Evolutionary conservation across 2,329 filamentous ascomycete genomes (phyloP), one percentile per base, ranked within the genome.

Genomic region (Diaporthe sp.): DNA sequence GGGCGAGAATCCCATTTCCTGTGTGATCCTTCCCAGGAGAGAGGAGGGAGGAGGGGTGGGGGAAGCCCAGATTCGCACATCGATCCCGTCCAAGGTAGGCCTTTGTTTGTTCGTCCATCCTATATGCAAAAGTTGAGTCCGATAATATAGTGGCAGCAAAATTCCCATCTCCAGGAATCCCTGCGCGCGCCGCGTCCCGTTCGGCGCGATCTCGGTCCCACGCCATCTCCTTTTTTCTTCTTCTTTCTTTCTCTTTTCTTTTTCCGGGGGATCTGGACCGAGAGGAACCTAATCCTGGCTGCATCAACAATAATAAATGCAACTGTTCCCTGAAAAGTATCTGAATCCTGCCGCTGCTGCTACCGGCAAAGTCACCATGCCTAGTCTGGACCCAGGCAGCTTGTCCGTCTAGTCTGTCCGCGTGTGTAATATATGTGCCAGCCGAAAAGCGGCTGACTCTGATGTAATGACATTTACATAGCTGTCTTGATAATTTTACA

Each of bases 191-290:
- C 31, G n/a, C 8, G 62, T 68, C 62, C 31, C 22, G 5, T 17
- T 67, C 62, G 62, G 44, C 62, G 44, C 44, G 19, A 67, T 53
- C 62, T 68, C 62, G 46, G 62, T 53, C 46, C 46, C 31, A 37
- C 46, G 46, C 13, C 22, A n/a, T 37, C n/a, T 65, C 39, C 25
- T 44, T 12, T 46, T 46, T 22, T 19, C 6, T 28, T 62, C 13
- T 42, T 19, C n/a, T 6, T 57, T 3, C 3, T 22, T 17, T 17
- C 12, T 13, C 8, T n/a, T 46, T 15, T 17, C 42, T 9, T 65
- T 7, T 25, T 19, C 6, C 25, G 61, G 37, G 61, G 37, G 19
- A 13, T 22, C 51, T 55, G 51, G 51, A 15, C 51, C 39, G 57
- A 39, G 25, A 19, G 6, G 0, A 28, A 25, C n/a, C 10, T 13